Evolutionary conservation across 805 yeast species (phyloP), one percentile per base, ranked within the genome.

Genomic region (Yarrowia sp.): DNA sequence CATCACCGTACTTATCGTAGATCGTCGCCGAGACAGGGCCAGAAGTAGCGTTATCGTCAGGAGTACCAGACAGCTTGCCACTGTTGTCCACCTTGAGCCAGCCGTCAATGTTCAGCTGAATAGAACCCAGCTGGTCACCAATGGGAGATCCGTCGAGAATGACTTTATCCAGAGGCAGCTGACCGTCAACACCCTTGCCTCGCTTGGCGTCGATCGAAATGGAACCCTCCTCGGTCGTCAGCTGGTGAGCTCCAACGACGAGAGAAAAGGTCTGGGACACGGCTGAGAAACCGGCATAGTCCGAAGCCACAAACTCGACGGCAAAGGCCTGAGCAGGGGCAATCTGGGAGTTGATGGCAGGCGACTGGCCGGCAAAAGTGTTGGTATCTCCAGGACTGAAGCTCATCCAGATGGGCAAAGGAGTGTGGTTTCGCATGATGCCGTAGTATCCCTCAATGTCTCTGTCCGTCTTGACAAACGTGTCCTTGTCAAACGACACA

Each of bases 401-500:
- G 67, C 79, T 78, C 65, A 92, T 81, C 98, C 99, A 95, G 75
- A 86, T 89, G 46, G 99, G 99, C 69, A 95, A 82, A 2, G 99
- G 94, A 0, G 97, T 85, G 75, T 93, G 86, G 77, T 91, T 92
- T 14, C 82, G 79, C n/a, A 93, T 86, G 71, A 89, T 84, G 22
- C 97, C 97, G 75, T 91, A 90, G 79, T 89, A 91, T 9, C 88
- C 87, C 16, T 84, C 82, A 41, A 89, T 85, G 1, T 81, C 75
- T 68, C 85, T 79, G 38, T 81, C 78, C 3, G 88, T 46, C 71
- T 82, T 75, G 11, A 81, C 77, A 75, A 93, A 95, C 9, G 90
- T 85, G 69, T 84, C 81, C 26, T 79, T 75, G 53, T 87, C 85
- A 74, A 95, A 92, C 38, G 85, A 78, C 69, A 95, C 81, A 63